phyloP scores from a whole-genome alignment of 495 filamentous ascomycete species.

The Xylaria telfairii region DNA sequence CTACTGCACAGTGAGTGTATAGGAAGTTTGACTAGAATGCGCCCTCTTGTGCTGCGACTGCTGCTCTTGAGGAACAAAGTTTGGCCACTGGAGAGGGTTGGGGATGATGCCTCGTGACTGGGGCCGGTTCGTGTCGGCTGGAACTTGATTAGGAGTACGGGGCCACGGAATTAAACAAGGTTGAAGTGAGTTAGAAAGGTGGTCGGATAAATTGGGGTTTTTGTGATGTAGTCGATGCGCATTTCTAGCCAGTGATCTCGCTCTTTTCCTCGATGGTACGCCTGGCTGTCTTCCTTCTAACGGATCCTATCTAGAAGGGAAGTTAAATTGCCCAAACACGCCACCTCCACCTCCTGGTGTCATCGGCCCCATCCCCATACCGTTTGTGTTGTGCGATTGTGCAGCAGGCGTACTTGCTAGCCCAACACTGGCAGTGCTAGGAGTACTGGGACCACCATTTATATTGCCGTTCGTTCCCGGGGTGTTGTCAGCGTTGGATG shows the following conservation, averaged over 20 bases:
- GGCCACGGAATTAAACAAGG: slow-evolving; percentile 5
- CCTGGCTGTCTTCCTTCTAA: slow-evolving; percentile 18
- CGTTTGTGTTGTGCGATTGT: slow-evolving; percentile 59
- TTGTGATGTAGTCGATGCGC: neutral
- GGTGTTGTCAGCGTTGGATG: slow-evolving; percentile 40
- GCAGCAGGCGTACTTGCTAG: slow-evolving; percentile 66
- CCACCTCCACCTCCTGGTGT: slow-evolving; percentile 74
- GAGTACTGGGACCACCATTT: slow-evolving; percentile 74
- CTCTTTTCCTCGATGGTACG: neutral
- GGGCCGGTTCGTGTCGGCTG: neutral
- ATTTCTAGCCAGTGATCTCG: slow-evolving; percentile 20
- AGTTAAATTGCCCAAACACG: slow-evolving; percentile 64
- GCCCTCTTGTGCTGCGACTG: neutral
- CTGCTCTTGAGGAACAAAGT: slow-evolving; percentile 10
- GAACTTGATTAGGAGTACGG: slow-evolving; percentile 3
- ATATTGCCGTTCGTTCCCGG: slow-evolving; percentile 57
- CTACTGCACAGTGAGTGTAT: neutral
- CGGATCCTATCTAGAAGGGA: slow-evolving; percentile 45
- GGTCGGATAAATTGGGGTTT: slow-evolving; percentile 10
- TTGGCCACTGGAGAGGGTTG: slow-evolving; percentile 21
- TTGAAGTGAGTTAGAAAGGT: neutral
- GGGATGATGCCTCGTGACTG: slow-evolving; percentile 16
- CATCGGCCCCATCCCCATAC: slow-evolving; percentile 63
- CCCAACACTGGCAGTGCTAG: slow-evolving; percentile 61
- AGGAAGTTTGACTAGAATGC: neutral